Conservation (phyloP, 2,329 filamentous ascomycete genomes). For the Colletotrichum kahawae region DNA sequence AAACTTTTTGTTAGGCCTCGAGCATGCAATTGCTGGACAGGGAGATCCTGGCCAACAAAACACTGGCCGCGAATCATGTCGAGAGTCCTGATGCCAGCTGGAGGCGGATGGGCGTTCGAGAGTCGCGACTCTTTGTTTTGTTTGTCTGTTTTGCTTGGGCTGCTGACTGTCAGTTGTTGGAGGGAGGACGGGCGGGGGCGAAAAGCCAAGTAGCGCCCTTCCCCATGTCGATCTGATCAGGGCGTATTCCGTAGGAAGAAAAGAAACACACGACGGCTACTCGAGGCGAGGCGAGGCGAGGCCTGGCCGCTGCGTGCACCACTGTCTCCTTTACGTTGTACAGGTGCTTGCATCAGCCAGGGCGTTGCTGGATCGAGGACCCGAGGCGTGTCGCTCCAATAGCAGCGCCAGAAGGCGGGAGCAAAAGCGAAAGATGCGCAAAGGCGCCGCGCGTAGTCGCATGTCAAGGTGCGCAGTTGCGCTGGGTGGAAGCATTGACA, state of each 20-base stretch:
- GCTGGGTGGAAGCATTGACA: not conserved
- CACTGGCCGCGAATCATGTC: conserved; percentile 11
- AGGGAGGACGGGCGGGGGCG: not conserved
- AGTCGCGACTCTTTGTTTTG: conserved; percentile 11
- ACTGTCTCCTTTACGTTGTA: not conserved
- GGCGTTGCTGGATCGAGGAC: not conserved
- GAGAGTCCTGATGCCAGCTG: not conserved
- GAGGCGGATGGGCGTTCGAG: not conserved
- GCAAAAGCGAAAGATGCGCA: not conserved
- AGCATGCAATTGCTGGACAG: not conserved
- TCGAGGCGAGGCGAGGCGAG: not conserved
- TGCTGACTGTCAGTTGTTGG: not conserved
- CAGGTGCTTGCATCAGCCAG: not conserved
- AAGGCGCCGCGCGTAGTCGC: not conserved
- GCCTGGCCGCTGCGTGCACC: not conserved
- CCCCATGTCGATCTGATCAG: not conserved
- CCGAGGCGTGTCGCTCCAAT: not conserved
- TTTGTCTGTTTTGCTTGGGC: conserved; percentile 2
- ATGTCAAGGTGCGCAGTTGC: conserved; percentile 5
- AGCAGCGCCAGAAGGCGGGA: not conserved
- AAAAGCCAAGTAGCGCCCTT: not conserved
- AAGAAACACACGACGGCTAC: not conserved
- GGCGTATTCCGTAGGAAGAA: not conserved
- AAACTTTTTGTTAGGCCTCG: conserved; percentile 11
- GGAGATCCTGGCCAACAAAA: conserved; percentile 3